Base-by-base conservation (phyloP, 2,329 filamentous ascomycete genomes). In the Paracoccidioides lutzii region DNA sequence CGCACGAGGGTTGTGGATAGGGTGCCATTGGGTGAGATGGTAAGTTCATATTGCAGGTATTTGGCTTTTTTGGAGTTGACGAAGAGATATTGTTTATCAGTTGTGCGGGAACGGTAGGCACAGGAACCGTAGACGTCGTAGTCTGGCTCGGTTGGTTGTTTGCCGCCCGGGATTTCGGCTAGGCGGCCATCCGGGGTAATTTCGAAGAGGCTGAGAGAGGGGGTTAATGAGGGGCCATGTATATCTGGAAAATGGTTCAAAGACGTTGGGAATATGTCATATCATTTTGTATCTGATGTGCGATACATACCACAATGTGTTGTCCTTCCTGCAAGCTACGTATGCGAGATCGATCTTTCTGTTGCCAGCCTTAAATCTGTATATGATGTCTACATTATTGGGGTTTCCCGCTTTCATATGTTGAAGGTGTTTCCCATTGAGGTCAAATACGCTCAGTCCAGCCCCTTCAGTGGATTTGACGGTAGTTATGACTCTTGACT, bases 341-440 rank as follows among this genome's bases (percentile, higher is more conserved):
- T 75, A 79, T 0, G 73, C 72, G 10, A 80, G 63, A 59, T 80
- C 77, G 1, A 76, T 65, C 1, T 62, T 73, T 3, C 73, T 68
- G 14, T 71, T 64, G 0, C 76, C 76, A 0, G 71, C 67, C 4
- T 69, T 61, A 49, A 80, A 75, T 8, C 69, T 70, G 54, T 78
- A 79, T 44, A 80, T 77, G 32, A 80, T 69, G 52, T 80, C 78
- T 0, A 80, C 76, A 41, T 80, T 80, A 58, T 80, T 78, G 0
- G 78, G 78, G 54, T 80, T 69, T 1, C 69, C 70, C 0, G 76
- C 76, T 0, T 63, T 56, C 5, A 77, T 66, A 3, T 70, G 69
- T 60, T 79, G 76, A 0, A 79, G 56, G 2, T 75, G 64, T 32
- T 75, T 77, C 0, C 78, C 77, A 7, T 67, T 64, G 1, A 80